These are phyloP conservation scores for Metroxylon sagu DNA, from an alignment of 176 grass and related monocot genomes.

Conservation along the genomic window DNA sequence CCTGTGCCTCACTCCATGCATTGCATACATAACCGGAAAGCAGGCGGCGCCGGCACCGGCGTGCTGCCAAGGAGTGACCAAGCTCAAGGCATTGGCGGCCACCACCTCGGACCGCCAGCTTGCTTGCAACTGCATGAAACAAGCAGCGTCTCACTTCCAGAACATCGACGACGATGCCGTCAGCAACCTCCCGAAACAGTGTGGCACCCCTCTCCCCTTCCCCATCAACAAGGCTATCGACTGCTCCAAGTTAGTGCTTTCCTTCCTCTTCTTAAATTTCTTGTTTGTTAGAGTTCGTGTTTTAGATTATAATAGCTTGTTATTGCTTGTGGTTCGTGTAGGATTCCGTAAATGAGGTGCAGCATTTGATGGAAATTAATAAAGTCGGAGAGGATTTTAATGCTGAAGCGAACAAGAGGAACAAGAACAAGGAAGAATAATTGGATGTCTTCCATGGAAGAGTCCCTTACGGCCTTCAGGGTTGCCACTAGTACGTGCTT, in stretches of 20 bases:
- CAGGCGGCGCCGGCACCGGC: constrained; percentile 14
- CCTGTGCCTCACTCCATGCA: constrained; percentile 25
- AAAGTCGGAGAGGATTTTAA: too few relatives aligned
- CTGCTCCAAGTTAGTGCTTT: constrained; percentile 38
- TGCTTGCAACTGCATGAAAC: constrained; percentile 53
- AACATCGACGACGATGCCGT: constrained; percentile 29
- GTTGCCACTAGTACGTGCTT: too few relatives aligned
- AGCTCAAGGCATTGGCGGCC: constrained; percentile 21
- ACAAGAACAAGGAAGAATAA: too few relatives aligned
- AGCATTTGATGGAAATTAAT: too few relatives aligned
- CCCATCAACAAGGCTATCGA: constrained; percentile 33
- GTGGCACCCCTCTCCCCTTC: constrained; percentile 41
- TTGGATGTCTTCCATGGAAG: too few relatives aligned
- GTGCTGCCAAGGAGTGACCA: constrained; percentile 45
- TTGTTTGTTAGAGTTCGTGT: too few relatives aligned
- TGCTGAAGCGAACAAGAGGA: too few relatives aligned
- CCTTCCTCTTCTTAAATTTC: too few relatives aligned
- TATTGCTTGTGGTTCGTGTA: too few relatives aligned
- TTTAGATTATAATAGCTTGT: too few relatives aligned
- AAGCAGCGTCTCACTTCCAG: constrained; percentile 19
- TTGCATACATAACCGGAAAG: constrained; percentile 44
- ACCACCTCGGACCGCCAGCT: constrained; percentile 32
- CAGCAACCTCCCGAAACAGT: constrained; percentile 21
- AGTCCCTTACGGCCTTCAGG: too few relatives aligned
- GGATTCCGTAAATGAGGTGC: too few relatives aligned